A percentile compares a stretch with the other conserved stretches of the same genome.
phyloP scores from a whole-genome alignment of 495 filamentous ascomycete species.

The Aspergillus olivimuriae region DNA sequence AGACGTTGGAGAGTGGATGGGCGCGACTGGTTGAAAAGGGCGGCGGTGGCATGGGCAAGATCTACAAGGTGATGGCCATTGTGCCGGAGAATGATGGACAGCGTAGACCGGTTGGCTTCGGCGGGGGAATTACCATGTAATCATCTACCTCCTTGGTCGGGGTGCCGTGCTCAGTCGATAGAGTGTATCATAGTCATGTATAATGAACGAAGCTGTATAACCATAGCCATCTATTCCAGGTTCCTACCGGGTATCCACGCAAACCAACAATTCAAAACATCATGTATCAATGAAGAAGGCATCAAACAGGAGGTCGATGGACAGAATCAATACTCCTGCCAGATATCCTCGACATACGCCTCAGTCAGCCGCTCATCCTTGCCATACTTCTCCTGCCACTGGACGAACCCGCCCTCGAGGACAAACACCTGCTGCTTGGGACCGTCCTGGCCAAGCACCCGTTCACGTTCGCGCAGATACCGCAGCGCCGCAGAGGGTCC shows the following conservation, averaged over 20 bases:
- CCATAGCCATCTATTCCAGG: background rate
- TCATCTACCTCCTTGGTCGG: too few relatives aligned
- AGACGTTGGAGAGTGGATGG: constrained; percentile 66
- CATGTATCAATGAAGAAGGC: constrained; percentile 10
- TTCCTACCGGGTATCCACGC: constrained; percentile 3
- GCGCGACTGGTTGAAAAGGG: constrained; percentile 72
- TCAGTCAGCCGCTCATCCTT: constrained; percentile 77
- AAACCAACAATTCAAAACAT: constrained; percentile 2
- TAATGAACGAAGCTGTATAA: background rate
- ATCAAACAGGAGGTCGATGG: background rate
- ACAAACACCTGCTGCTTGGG: constrained; percentile 68
- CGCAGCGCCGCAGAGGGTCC: constrained; percentile 41
- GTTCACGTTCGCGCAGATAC: constrained; percentile 38
- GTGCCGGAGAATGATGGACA: constrained; percentile 70
- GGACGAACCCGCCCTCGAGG: constrained; percentile 78
- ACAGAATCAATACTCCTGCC: constrained; percentile 52
- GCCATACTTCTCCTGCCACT: constrained; percentile 85
- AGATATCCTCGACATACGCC: constrained; percentile 78
- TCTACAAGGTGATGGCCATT: constrained; percentile 91
- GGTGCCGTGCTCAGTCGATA: too few relatives aligned
- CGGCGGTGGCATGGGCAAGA: constrained; percentile 78
- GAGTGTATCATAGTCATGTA: background rate
- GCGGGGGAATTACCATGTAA: constrained; percentile 53
- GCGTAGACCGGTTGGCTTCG: constrained; percentile 84
- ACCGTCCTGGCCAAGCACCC: constrained; percentile 25